Conservation (phyloP, 176 grass and related monocot genomes). For the Neostapfia colusana region DNA sequence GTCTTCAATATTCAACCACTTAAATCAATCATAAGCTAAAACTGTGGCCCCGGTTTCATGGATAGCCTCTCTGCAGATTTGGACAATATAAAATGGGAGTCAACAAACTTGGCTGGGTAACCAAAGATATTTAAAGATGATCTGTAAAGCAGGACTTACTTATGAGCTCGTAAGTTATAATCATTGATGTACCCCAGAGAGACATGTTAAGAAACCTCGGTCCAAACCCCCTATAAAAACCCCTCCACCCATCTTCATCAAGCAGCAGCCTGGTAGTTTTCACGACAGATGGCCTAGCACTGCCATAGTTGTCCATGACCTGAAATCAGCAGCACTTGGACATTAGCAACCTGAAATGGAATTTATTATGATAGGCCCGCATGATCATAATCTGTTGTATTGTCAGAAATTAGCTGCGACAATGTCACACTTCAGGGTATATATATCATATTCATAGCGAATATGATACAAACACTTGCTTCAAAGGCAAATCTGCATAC, state of each 20-base stretch:
- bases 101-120: neutral
- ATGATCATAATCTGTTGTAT: too few species aligned
- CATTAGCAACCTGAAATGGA: neutral
- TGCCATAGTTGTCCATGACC: slow-evolving; percentile 90
- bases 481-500: slow-evolving; percentile 22
- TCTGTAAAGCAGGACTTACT: slow-evolving; percentile 45
- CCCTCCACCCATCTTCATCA: slow-evolving; percentile 88
- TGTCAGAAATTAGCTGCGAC: too few species aligned
- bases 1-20: neutral
- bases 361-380: too few species aligned
- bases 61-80: slow-evolving; percentile 74
- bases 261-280: slow-evolving; percentile 71
- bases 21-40: slow-evolving; percentile 14
- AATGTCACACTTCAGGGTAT: too few species aligned
- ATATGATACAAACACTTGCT: neutral
- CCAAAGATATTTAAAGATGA: neutral
- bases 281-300: slow-evolving; percentile 68
- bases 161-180: slow-evolving; percentile 96
- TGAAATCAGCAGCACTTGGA: slow-evolving; percentile 34
- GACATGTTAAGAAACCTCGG: slow-evolving; percentile 94
- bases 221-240: slow-evolving; percentile 94
- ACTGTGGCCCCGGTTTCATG: slow-evolving; percentile 48
- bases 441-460: too few species aligned
- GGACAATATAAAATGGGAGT: neutral
- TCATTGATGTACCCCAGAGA: slow-evolving; percentile 99